Evolutionary conservation across 352 stramenopile species (phyloP).

Genomic region (Globisporangium megalacanthum): DNA sequence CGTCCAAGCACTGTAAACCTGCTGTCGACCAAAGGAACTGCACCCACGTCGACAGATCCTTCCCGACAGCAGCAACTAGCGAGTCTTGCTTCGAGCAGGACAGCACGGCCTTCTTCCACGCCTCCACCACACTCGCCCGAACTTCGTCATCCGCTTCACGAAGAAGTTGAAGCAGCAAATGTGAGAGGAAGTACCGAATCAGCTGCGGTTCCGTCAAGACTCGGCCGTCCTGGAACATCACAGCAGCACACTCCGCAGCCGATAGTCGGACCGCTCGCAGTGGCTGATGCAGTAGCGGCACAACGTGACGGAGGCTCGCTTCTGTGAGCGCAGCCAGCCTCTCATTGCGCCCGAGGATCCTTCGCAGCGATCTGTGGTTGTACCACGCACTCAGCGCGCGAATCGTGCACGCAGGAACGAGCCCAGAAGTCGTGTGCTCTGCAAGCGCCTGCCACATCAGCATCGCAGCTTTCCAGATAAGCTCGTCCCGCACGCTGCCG

Average conservation of each 20-base stretch:
- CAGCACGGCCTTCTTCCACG: slow-evolving; percentile 37
- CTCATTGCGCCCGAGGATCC: slow-evolving; percentile 21
- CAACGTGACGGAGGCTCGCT: slow-evolving; percentile 26
- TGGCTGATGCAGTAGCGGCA: slow-evolving; percentile 63
- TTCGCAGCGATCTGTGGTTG: slow-evolving; percentile 15
- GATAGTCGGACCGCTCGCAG: slow-evolving; percentile 32
- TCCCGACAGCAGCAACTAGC: slow-evolving; percentile 20
- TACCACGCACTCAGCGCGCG: slow-evolving; percentile 41
- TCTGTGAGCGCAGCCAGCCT: slow-evolving; percentile 18
- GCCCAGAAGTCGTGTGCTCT: slow-evolving; percentile 17
- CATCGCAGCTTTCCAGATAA: slow-evolving; percentile 20
- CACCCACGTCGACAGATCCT: slow-evolving; percentile 30
- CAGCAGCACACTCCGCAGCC: slow-evolving; percentile 37
- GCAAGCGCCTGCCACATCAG: slow-evolving; percentile 40
- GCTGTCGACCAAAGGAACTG: slow-evolving; percentile 47
- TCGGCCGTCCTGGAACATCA: slow-evolving; percentile 24
- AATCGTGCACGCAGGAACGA: slow-evolving; percentile 29
- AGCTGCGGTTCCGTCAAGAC: slow-evolving; percentile 1
- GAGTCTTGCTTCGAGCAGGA: slow-evolving; percentile 15
- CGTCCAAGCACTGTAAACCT: slow-evolving; percentile 22
- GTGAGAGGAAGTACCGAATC: slow-evolving; percentile 32
- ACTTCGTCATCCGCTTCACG: slow-evolving; percentile 30
- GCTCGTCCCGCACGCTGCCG: slow-evolving; percentile 8
- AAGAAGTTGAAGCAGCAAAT: slow-evolving; percentile 61
- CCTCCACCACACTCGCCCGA: slow-evolving; percentile 21